Evolutionary conservation across 2,329 filamentous ascomycete species (phyloP), one percentile per base, ranked within the genome.

Genomic region (Aureobasidium melanogenum): DNA sequence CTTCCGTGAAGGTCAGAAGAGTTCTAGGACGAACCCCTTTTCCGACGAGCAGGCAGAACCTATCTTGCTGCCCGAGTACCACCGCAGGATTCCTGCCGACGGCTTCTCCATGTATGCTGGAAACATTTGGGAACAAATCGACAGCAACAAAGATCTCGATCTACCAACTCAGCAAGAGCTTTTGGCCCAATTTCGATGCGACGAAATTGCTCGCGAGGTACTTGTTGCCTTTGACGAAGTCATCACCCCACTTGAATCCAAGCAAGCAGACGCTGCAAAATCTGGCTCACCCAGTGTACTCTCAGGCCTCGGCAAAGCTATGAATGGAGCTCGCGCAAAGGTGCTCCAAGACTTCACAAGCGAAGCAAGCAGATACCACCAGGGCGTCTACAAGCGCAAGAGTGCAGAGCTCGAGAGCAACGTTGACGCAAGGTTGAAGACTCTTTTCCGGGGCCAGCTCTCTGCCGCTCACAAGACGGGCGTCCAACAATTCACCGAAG

Each of bases 91-190:
- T 65, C 94, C 94, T 12, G 94, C 94, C 10, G 94, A 99, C 73
- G 94, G 94, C n/a, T 94, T 97, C 71, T 89, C 93, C 0, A 82
- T 91, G 63, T 99, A 99, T 69, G 92, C 94, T 0, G 86, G 94
- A 72, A 91, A 92, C 43, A 85, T 99, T 47, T 99, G 94, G 94
- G 92, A 97, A 69, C 93, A 97, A 76, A 99, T 99, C 71, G 92
- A 96, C 68, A 89, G 93, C 79, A 99, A 99, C 81, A 99, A 99
- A 76, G 94, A 99, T 70, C 81, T 99, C 60, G 94, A 99, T 75
- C 76, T 99, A 63, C 94, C 94, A 3, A 97, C 94, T 0, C 94
- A 99, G 73, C 94, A 99, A 76, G 94, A 99, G 73, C 82, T 99
- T 48, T 82, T 99, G 58, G 94, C 94, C 12, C 94, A 99, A 73